Evolutionary conservation across 441 rosid genomes (phyloP).

Genomic region (Pelargonium citronellum): DNA sequence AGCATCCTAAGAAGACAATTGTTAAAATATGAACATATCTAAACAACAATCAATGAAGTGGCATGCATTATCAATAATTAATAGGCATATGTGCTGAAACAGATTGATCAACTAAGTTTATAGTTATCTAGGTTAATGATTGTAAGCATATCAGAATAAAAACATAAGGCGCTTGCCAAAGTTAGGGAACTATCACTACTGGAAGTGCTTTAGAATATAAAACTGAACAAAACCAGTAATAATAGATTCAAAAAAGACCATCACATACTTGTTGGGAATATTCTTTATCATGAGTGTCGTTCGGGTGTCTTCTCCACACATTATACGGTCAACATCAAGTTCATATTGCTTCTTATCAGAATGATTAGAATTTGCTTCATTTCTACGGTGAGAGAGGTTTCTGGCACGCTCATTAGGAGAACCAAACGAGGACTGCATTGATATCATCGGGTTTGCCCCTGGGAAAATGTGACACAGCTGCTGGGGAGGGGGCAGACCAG

Average conservation of each 20-base stretch:
- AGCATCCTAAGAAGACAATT: not conserved
- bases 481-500: constrained; percentile 51
- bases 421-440: constrained; percentile 48
- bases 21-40: too few species aligned
- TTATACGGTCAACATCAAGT: constrained; percentile 57
- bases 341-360: constrained; percentile 61
- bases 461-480: constrained; percentile 57
- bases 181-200: not conserved
- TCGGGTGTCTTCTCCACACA: constrained; percentile 52
- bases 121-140: not conserved
- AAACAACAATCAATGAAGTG: not conserved
- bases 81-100: not conserved
- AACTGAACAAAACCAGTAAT: constrained; percentile 9
- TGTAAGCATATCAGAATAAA: not conserved
- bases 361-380: constrained; percentile 46
- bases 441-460: constrained; percentile 49
- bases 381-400: constrained; percentile 54
- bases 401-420: constrained; percentile 51
- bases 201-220: not conserved
- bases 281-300: constrained; percentile 74
- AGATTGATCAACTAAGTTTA: not conserved
- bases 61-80: not conserved
- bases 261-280: constrained; percentile 63
- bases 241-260: constrained; percentile 4
- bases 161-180: not conserved